Evolutionary conservation across 768 basidiomycete species (phyloP).

Genomic region (Russula lepida): DNA sequence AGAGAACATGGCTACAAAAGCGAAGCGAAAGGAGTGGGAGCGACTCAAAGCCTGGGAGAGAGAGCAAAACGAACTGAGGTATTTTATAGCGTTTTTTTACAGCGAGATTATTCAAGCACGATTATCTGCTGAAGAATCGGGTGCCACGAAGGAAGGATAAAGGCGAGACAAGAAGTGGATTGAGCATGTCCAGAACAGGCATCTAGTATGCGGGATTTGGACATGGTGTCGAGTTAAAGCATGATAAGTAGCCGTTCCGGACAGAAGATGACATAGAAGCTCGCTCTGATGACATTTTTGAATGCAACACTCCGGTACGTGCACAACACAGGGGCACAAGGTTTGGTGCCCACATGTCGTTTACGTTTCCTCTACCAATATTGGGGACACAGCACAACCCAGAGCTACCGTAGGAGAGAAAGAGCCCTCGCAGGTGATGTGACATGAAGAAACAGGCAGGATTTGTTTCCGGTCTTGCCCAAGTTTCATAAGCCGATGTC

Average conservation of each 20-base stretch:
- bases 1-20: slow-evolving; percentile 1
- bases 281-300: not conserved
- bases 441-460: not conserved
- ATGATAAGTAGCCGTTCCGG: not conserved
- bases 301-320: not conserved
- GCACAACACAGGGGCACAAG: not conserved
- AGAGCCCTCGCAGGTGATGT: not conserved
- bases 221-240: not conserved
- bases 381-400: not conserved
- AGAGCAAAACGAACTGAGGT: not conserved
- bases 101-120: not conserved
- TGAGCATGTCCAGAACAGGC: not conserved
- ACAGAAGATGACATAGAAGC: slow-evolving; percentile 8
- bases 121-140: not conserved
- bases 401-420: no score
- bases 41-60: not conserved
- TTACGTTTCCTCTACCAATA: not conserved
- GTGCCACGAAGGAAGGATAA: not conserved
- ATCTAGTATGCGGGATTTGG: not conserved
- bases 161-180: not conserved
- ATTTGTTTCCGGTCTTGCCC: not conserved
- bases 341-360: not conserved
- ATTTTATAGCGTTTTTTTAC: not conserved
- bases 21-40: not conserved
- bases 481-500: not conserved